A percentile compares a stretch with the other conserved stretches of the same genome.
Evolutionary conservation across 2,329 filamentous ascomycete species (phyloP).

Genomic region (Diaporthe sp.): DNA sequence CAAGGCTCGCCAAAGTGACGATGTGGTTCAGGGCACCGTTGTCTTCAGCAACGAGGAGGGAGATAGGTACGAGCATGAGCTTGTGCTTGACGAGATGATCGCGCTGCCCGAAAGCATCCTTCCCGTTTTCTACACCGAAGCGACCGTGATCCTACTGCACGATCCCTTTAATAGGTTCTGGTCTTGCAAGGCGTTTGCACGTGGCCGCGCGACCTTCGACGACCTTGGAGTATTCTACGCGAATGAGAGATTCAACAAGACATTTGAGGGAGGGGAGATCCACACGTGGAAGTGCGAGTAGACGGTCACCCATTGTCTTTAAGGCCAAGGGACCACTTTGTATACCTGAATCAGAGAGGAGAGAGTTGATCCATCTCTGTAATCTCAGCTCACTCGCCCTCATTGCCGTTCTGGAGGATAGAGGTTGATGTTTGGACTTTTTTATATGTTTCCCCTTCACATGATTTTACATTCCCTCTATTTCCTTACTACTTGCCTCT

Average conservation of each 20-base stretch:
- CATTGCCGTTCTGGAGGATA: too few relatives aligned
- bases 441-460: background rate
- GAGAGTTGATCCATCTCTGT: background rate
- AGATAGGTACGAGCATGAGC: conserved; percentile 13
- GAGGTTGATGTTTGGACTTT: background rate
- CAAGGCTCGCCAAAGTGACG: background rate
- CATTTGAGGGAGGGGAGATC: conserved; percentile 6
- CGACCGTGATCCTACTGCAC: background rate
- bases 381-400: background rate
- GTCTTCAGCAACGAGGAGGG: conserved; percentile 20
- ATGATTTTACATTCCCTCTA: background rate
- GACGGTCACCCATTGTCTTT: background rate
- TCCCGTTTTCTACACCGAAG: background rate
- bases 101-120: background rate
- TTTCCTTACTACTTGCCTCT: background rate
- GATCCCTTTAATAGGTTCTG: background rate
- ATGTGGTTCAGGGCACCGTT: background rate
- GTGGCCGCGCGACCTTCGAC: background rate
- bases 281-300: background rate
- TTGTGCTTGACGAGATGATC: conserved; percentile 1
- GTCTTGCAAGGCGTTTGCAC: background rate
- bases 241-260: background rate
- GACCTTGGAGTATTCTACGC: conserved; percentile 10
- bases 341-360: background rate
- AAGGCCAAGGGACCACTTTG: background rate